Conservation (phyloP, 345 rosid species). For the Lenwebbia sp. region DNA sequence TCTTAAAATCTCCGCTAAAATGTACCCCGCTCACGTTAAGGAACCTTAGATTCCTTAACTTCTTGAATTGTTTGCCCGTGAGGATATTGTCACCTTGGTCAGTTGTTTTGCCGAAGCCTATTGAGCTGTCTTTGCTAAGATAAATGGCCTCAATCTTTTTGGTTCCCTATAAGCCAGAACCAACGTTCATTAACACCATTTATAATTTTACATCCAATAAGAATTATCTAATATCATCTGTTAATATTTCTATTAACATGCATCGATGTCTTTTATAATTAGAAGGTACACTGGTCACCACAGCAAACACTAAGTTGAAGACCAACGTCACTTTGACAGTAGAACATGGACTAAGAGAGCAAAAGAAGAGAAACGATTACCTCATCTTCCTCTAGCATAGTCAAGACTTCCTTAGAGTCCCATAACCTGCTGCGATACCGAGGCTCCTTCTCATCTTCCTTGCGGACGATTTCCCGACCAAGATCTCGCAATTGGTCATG, state of each 20-base stretch:
- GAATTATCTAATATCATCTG: no score
- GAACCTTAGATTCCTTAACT: neutral
- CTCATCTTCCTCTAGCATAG: neutral
- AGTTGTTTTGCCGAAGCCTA: rapidly evolving
- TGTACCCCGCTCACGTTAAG: neutral
- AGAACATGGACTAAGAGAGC: neutral
- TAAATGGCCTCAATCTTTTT: neutral
- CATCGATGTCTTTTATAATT: neutral
- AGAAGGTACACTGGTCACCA: neutral
- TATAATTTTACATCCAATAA: no score
- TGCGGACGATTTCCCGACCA: neutral
- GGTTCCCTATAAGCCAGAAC: no score
- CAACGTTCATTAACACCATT: no score
- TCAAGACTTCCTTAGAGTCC: neutral
- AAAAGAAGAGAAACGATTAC: neutral
- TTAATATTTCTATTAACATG: neutral
- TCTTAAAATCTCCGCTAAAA: neutral
- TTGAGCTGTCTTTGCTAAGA: neutral
- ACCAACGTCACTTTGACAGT: neutral
- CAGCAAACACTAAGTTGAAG: neutral
- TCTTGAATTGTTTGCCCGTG: neutral
- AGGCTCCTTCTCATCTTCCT: neutral
- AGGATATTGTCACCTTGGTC: no score
- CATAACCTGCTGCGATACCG: neutral
- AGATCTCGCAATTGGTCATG: neutral